Percentiles rank a stretch among this genome's conserved stretches.
Evolutionary conservation across 2,329 filamentous ascomycete genomes (phyloP).

Genomic region (Exophiala aquamarina): DNA sequence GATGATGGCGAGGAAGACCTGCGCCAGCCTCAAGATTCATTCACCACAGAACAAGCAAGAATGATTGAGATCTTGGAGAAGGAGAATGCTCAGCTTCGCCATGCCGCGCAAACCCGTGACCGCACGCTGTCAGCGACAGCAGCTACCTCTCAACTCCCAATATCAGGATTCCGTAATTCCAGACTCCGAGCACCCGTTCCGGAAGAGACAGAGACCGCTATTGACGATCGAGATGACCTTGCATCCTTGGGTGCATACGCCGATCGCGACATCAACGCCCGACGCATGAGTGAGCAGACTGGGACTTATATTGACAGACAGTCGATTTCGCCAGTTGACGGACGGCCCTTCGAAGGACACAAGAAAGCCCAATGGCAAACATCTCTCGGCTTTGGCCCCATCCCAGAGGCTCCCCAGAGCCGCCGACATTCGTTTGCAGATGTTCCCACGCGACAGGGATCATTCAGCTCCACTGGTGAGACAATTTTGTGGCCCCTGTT

Average conservation of each 20-base stretch:
- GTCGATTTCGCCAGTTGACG: constrained; percentile 37
- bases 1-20: constrained; percentile 45
- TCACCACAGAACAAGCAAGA: constrained; percentile 42
- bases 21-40: constrained; percentile 35
- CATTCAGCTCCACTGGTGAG: constrained; percentile 41
- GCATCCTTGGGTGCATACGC: constrained; percentile 33
- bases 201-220: constrained; percentile 44
- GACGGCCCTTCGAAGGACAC: constrained; percentile 45
- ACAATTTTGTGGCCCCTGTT: constrained; percentile 9
- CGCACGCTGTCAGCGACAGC: constrained; percentile 43
- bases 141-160: constrained; percentile 30
- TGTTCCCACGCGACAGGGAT: constrained; percentile 48
- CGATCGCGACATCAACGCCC: constrained; percentile 39
- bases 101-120: constrained; percentile 43
- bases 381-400: constrained; percentile 48
- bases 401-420: constrained; percentile 48
- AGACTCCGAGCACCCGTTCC: constrained; percentile 42
- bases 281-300: constrained; percentile 47
- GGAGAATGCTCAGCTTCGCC: constrained; percentile 48
- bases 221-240: constrained; percentile 47
- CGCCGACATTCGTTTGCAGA: constrained; percentile 54
- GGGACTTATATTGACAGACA: constrained; percentile 41
- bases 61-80: constrained; percentile 48
- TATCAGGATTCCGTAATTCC: constrained; percentile 36
- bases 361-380: constrained; percentile 53